Evolutionary conservation across 495 filamentous ascomycete species (phyloP).

Genomic region (Recurvomyces mirabilis): DNA sequence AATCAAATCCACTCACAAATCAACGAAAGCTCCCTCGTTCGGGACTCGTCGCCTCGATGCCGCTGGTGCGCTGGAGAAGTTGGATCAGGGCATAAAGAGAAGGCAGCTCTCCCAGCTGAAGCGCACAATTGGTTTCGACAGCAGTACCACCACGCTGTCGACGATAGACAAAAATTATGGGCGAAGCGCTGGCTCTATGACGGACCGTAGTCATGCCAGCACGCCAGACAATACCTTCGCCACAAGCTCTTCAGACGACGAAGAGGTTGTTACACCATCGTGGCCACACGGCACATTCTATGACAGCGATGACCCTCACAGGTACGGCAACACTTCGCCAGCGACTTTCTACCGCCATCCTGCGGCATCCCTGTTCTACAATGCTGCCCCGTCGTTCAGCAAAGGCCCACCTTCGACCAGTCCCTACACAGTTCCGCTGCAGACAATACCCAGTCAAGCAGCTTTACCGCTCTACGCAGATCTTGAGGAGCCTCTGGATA

Average conservation of each 20-base stretch:
- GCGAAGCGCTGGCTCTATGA: not conserved
- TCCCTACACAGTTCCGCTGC: slow-evolving; percentile 13
- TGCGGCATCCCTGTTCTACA: slow-evolving; percentile 4
- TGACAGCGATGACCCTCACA: no score
- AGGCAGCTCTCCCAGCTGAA: slow-evolving; percentile 4
- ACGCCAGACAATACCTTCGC: slow-evolving; percentile 11
- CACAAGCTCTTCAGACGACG: slow-evolving; percentile 8
- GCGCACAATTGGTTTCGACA: not conserved
- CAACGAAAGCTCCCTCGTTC: slow-evolving; percentile 3
- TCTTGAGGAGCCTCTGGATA: no score
- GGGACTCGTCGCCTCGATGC: slow-evolving; percentile 14
- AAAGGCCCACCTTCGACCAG: slow-evolving; percentile 13
- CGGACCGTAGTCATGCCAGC: slow-evolving; percentile 4
- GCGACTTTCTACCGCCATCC: not conserved
- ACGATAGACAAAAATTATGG: not conserved
- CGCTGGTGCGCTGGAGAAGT: slow-evolving; percentile 11
- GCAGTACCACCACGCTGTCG: not conserved
- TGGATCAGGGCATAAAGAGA: slow-evolving; percentile 19
- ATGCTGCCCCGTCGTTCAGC: slow-evolving; percentile 3
- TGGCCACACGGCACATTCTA: no score
- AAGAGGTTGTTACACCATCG: slow-evolving; percentile 12
- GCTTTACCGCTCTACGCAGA: not conserved
- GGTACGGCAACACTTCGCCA: no score
- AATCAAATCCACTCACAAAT: not conserved
- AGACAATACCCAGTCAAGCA: slow-evolving; percentile 14